A percentile compares a stretch with the other conserved stretches of the same genome.
Conservation (phyloP, 2,329 filamentous ascomycete genomes). For the Pseudocercospora crystallina region DNA sequence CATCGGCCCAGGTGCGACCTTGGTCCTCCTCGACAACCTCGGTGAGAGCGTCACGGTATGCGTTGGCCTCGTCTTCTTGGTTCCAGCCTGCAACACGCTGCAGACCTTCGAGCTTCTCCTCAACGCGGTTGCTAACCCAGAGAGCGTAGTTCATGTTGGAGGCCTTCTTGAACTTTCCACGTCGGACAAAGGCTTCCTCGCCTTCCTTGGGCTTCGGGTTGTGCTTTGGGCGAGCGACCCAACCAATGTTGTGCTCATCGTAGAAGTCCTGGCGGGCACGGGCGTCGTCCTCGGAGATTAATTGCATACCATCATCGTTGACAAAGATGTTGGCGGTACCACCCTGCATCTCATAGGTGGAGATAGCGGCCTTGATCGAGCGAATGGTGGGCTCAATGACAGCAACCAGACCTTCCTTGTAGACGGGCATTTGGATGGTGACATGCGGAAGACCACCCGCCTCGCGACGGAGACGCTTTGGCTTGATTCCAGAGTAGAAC, state of each 20-base stretch:
- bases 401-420: slow-evolving; percentile 43
- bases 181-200: slow-evolving; percentile 51
- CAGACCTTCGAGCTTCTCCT: slow-evolving; percentile 63
- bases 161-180: slow-evolving; percentile 71
- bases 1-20: slow-evolving; percentile 75
- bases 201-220: slow-evolving; percentile 54
- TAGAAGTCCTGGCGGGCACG: slow-evolving; percentile 49
- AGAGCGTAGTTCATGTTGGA: slow-evolving; percentile 73
- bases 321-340: slow-evolving; percentile 67
- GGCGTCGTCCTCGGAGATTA: slow-evolving; percentile 51
- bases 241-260: slow-evolving; percentile 52
- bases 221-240: slow-evolving; percentile 50
- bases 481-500: slow-evolving; percentile 46
- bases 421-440: slow-evolving; percentile 54
- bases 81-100: slow-evolving; percentile 63
- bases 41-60: slow-evolving; percentile 64
- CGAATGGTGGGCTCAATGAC: slow-evolving; percentile 41
- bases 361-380: slow-evolving; percentile 46
- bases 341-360: slow-evolving; percentile 55
- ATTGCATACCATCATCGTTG: slow-evolving; percentile 68
- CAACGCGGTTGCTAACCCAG: slow-evolving; percentile 63
- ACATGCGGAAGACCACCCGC: slow-evolving; percentile 46
- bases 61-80: slow-evolving; percentile 65
- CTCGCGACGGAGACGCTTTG: slow-evolving; percentile 40
- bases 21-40: slow-evolving; percentile 64